Evolutionary conservation across 2,329 filamentous ascomycete species (phyloP).

Genomic region (Ceratocystis colombiana): DNA sequence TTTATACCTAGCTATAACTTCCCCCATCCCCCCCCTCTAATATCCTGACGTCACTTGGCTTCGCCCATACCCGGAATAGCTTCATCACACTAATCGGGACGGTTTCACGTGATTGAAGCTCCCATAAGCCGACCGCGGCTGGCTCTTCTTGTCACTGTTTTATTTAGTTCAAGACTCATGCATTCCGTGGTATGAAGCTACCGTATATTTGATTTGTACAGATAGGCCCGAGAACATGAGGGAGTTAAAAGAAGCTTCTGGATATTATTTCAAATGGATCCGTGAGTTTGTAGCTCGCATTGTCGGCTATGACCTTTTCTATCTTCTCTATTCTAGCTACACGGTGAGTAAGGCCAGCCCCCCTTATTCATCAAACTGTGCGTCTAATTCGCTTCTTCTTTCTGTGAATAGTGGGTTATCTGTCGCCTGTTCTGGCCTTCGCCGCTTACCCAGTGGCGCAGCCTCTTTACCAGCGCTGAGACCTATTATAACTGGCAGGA

Average conservation of each 20-base stretch:
- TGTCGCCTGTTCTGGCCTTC: constrained; percentile 21
- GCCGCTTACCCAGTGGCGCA: constrained; percentile 21
- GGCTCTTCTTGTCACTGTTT: not conserved
- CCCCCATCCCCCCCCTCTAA: not conserved
- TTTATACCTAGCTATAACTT: not conserved
- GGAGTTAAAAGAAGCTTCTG: not conserved
- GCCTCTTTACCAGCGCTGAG: constrained; percentile 51
- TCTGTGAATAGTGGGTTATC: constrained; percentile 19
- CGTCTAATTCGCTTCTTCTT: not conserved
- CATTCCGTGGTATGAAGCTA: not conserved
- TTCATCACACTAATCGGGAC: not conserved
- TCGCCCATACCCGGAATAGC: not conserved
- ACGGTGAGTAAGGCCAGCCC: constrained; percentile 4
- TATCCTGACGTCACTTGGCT: not conserved
- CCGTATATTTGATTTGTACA: not conserved
- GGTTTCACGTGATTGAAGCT: constrained; percentile 1
- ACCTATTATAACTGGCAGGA: constrained; percentile 80
- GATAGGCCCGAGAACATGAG: not conserved
- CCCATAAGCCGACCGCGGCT: not conserved
- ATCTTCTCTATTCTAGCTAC: constrained; percentile 12
- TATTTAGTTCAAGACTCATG: not conserved
- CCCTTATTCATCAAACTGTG: not conserved
- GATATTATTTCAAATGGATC: constrained; percentile 14
- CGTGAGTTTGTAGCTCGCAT: constrained; percentile 7
- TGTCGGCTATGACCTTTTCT: constrained; percentile 22